Conservation (phyloP, 1,284 basidiomycete species). For the Tylopilus sp. region DNA sequence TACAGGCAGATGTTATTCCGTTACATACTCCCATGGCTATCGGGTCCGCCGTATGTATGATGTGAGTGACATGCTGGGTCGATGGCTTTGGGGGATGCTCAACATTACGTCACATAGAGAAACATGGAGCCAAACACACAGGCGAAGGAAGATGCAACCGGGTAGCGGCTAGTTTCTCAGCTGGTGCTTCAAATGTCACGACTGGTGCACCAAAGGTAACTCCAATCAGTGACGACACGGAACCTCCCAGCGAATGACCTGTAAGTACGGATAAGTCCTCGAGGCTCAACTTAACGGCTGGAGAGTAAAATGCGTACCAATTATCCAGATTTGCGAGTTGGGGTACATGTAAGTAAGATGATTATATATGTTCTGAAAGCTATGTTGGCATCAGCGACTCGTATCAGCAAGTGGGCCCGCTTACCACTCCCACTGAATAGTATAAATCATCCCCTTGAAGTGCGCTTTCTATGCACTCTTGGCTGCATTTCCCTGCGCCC, state of each 20-base stretch:
- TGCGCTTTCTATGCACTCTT: slow-evolving; percentile 70
- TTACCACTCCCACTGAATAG: slow-evolving; percentile 65
- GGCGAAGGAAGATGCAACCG: slow-evolving; percentile 76
- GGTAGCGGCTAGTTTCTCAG: slow-evolving; percentile 67
- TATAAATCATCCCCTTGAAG: slow-evolving; percentile 78
- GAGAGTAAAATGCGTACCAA: slow-evolving; percentile 30
- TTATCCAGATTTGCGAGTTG: slow-evolving; percentile 76
- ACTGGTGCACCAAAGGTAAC: slow-evolving; percentile 82
- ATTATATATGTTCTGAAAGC: slow-evolving; percentile 65
- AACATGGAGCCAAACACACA: slow-evolving; percentile 31
- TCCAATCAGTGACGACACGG: slow-evolving; percentile 75
- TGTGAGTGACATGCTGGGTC: slow-evolving; percentile 60
- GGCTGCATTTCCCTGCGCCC: slow-evolving; percentile 65
- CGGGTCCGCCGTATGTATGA: slow-evolving; percentile 72
- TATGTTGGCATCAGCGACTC: not conserved
- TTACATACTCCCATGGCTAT: slow-evolving; percentile 64
- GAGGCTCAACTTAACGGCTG: not conserved
- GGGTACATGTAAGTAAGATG: slow-evolving; percentile 82
- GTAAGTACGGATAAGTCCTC: not conserved
- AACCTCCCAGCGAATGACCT: slow-evolving; percentile 77
- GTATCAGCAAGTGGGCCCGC: slow-evolving; percentile 16
- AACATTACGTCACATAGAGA: not conserved
- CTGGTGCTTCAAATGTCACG: slow-evolving; percentile 81
- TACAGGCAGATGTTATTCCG: slow-evolving; percentile 56
- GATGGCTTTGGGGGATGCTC: slow-evolving; percentile 42